Conservation (phyloP, 495 filamentous ascomycete genomes). For the Annulohypoxylon bovei region DNA sequence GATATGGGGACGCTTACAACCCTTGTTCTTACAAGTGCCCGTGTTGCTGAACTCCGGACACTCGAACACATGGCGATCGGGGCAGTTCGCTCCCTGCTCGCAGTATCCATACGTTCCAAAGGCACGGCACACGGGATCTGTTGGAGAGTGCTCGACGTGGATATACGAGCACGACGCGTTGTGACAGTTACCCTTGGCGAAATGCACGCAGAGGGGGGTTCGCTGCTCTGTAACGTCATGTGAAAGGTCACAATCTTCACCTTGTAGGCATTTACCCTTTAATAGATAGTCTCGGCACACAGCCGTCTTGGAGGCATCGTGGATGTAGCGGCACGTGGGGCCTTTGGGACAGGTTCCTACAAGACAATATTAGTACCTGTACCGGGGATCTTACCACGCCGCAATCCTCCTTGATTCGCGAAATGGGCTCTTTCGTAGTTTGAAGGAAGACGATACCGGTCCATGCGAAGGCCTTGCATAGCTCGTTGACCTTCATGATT, state of each 20-base stretch:
- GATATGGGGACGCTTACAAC: conserved; percentile 86
- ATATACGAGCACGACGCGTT: conserved; percentile 90
- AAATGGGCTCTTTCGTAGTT: conserved; percentile 45
- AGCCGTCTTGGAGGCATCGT: conserved; percentile 88
- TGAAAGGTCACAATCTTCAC: conserved; percentile 89
- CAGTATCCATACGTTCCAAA: conserved; percentile 94
- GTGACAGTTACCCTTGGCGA: conserved; percentile 88
- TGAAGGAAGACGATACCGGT: conserved; percentile 78
- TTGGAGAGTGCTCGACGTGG: conserved; percentile 83
- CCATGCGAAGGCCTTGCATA: conserved; percentile 88
- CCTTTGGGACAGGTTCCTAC: conserved; percentile 86
- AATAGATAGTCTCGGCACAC: conserved; percentile 89
- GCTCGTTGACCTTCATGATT: conserved; percentile 76
- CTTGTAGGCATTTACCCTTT: conserved; percentile 80
- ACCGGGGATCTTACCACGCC: conserved; percentile 47
- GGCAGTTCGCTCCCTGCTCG: conserved; percentile 79
- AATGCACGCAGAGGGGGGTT: conserved; percentile 89
- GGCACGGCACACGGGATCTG: conserved; percentile 81
- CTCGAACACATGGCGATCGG: conserved; percentile 85
- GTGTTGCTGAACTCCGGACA: conserved; percentile 96
- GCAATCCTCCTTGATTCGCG: conserved; percentile 43
- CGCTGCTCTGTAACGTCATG: conserved; percentile 88
- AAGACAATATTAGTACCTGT: conserved; percentile 48
- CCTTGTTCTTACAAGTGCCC: conserved; percentile 81
- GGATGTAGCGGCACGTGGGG: conserved; percentile 79